A percentile compares a stretch with the other conserved stretches of the same genome.
phyloP scores from a whole-genome alignment of 495 filamentous ascomycete genomes.

The Amniculicola lignicola region DNA sequence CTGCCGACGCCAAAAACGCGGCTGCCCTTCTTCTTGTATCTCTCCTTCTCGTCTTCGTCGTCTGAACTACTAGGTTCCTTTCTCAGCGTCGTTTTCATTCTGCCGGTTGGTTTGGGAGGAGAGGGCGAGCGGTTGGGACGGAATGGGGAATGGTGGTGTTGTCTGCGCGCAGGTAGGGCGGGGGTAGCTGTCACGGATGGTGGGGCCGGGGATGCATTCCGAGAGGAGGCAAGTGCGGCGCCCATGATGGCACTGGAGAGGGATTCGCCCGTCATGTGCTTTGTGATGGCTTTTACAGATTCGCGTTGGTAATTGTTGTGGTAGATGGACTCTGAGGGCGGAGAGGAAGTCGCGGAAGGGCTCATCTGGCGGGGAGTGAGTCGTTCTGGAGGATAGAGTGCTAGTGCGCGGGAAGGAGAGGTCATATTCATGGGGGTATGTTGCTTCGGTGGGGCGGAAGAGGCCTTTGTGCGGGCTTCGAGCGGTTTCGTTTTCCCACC shows the following conservation, averaged over 20 bases:
- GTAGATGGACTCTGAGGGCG: constrained; percentile 13
- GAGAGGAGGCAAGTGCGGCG: constrained; percentile 75
- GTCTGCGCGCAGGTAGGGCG: constrained; percentile 30
- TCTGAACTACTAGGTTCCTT: constrained; percentile 47
- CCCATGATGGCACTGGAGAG: constrained; percentile 79
- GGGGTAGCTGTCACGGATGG: constrained; percentile 33
- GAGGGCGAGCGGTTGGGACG: constrained; percentile 51
- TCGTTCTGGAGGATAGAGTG: constrained; percentile 12
- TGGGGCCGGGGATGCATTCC: constrained; percentile 53
- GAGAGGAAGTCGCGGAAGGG: neutral
- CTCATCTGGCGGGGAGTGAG: no score
- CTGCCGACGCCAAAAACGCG: constrained; percentile 48
- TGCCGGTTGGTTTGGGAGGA: constrained; percentile 39
- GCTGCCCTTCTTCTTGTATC: constrained; percentile 46
- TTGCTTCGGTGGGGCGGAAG: neutral
- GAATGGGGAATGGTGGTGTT: constrained; percentile 47
- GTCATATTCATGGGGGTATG: constrained; percentile 1
- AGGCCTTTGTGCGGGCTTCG: constrained; percentile 1
- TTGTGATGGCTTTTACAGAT: constrained; percentile 36
- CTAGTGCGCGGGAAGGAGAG: constrained; percentile 17
- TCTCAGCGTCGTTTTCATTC: constrained; percentile 72
- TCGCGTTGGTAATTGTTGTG: constrained; percentile 31
- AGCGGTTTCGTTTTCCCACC: neutral
- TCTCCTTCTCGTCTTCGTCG: constrained; percentile 57
- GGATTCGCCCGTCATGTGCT: constrained; percentile 49